Percentiles rank a stretch among this genome's conserved stretches.
These are phyloP conservation scores for Penicillium canescens DNA, from an alignment of 495 filamentous ascomycete species.

Conservation along the genomic window DNA sequence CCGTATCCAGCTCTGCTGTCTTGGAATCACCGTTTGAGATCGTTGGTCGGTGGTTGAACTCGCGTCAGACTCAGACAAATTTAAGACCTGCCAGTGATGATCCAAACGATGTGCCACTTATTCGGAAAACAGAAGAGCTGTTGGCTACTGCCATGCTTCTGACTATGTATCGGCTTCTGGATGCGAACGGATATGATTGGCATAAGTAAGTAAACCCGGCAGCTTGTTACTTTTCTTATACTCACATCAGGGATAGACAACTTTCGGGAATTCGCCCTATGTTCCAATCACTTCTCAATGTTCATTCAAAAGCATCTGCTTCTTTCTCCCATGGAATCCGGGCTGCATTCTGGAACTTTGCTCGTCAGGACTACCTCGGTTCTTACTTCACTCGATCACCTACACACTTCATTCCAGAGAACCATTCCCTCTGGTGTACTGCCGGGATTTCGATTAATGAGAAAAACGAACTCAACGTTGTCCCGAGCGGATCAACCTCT, in stretches of 20 bases:
- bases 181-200: constrained; percentile 38
- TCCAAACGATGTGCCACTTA: constrained; percentile 8
- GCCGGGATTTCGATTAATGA: constrained; percentile 38
- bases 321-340: constrained; percentile 32
- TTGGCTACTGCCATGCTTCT: constrained; percentile 32
- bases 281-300: constrained; percentile 29
- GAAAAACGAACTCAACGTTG: constrained; percentile 21
- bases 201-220: constrained; percentile 28
- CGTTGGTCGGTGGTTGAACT: constrained; percentile 28
- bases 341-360: constrained; percentile 45
- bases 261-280: constrained; percentile 30
- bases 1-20: constrained; percentile 36
- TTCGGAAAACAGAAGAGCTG: constrained; percentile 34
- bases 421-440: constrained; percentile 37
- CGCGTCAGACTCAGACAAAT: constrained; percentile 4
- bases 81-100: constrained; percentile 2
- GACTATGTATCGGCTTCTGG: constrained; percentile 34
- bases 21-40: constrained; percentile 37
- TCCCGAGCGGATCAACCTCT: neutral
- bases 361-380: constrained; percentile 39
- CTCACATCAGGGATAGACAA: constrained; percentile 24
- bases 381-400: constrained; percentile 37
- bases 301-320: constrained; percentile 5
- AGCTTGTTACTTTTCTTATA: neutral
- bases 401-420: constrained; percentile 32